Evolutionary conservation across 2,329 filamentous ascomycete genomes (phyloP).

Genomic region (Triangularia verruculosa): DNA sequence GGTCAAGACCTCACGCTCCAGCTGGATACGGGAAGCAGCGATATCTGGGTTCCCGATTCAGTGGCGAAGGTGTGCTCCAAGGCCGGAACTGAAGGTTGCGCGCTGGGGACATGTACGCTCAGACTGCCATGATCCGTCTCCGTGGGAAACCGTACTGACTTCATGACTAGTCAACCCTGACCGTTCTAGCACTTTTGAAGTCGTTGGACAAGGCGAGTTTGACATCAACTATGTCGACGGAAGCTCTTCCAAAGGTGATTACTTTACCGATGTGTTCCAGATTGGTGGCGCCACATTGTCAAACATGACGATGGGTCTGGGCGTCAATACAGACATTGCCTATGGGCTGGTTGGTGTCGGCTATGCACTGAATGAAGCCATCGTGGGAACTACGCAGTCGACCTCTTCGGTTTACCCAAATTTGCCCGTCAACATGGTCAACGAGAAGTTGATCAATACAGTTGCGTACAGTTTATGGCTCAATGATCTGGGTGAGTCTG

Average conservation of each 20-base stretch:
- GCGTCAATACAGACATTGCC: conserved; percentile 49
- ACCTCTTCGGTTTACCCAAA: conserved; percentile 47
- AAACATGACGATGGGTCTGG: conserved; percentile 59
- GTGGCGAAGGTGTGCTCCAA: conserved; percentile 8
- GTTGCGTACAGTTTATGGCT: conserved; percentile 71
- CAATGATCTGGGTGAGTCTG: conserved; percentile 45
- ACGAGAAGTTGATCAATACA: conserved; percentile 61
- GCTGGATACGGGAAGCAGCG: conserved; percentile 64
- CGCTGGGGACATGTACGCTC: conserved; percentile 29
- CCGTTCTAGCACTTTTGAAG: conserved; percentile 46
- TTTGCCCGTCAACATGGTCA: conserved; percentile 62
- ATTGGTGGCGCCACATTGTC: conserved; percentile 52
- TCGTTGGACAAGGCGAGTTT: conserved; percentile 45
- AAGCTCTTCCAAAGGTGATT: conserved; percentile 55
- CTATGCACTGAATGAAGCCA: conserved; percentile 55
- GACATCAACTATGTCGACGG: conserved; percentile 61
- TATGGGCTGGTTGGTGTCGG: conserved; percentile 61
- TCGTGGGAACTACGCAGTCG: conserved; percentile 32
- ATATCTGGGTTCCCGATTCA: conserved; percentile 55
- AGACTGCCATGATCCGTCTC: neutral
- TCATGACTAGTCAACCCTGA: conserved; percentile 41
- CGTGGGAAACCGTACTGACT: conserved; percentile 2
- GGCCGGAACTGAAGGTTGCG: conserved; percentile 23
- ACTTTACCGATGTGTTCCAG: conserved; percentile 55
- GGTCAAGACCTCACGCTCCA: conserved; percentile 55